A percentile compares a stretch with the other conserved stretches of the same genome.
These are phyloP conservation scores for Saccharomyces hybrid DNA, from an alignment of 1,139 yeast genomes.

Conservation along the genomic window DNA sequence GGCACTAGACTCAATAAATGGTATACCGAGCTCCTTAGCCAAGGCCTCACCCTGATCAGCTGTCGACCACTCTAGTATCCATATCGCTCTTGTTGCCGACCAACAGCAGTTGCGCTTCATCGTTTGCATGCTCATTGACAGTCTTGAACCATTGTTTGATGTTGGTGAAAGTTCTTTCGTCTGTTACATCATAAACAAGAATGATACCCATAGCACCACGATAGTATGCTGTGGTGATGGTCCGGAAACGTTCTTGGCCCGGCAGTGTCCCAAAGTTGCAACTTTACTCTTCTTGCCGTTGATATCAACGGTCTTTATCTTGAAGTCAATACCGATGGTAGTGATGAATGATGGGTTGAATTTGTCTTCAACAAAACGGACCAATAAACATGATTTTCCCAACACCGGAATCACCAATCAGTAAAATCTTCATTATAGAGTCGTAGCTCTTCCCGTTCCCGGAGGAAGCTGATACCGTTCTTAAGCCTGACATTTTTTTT, in stretches of 20 bases:
- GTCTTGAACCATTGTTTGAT: conserved; percentile 89
- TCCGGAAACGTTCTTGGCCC: conserved; percentile 98
- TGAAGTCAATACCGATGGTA: conserved; percentile 95
- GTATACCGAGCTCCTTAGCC: conserved; percentile 81
- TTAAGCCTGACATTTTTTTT: conserved; percentile 25
- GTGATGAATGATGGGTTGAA: conserved; percentile 95
- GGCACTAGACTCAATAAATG: conserved; percentile 93
- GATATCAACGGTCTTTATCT: conserved; percentile 90
- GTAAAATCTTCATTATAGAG: conserved; percentile 83
- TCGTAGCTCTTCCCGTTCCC: conserved; percentile 63
- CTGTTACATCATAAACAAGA: conserved; percentile 92
- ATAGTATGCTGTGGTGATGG: conserved; percentile 95
- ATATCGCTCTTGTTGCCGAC: conserved; percentile 91
- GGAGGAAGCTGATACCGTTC: conserved; percentile 27
- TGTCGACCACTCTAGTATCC: conserved; percentile 68
- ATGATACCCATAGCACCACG: conserved; percentile 98
- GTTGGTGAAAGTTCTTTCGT: conserved; percentile 80
- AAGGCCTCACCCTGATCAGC: conserved; percentile 83
- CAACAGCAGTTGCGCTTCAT: conserved; percentile 85
- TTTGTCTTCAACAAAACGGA: conserved; percentile 93
- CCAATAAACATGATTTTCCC: conserved; percentile 94
- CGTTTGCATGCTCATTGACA: conserved; percentile 92
- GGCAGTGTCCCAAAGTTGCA: conserved; percentile 98
- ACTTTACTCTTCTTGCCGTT: conserved; percentile 87
- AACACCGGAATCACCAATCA: conserved; percentile 96